These are phyloP conservation scores for Cnidoscolus chayamansa DNA, from an alignment of 441 rosid species.

Conservation along the genomic window DNA sequence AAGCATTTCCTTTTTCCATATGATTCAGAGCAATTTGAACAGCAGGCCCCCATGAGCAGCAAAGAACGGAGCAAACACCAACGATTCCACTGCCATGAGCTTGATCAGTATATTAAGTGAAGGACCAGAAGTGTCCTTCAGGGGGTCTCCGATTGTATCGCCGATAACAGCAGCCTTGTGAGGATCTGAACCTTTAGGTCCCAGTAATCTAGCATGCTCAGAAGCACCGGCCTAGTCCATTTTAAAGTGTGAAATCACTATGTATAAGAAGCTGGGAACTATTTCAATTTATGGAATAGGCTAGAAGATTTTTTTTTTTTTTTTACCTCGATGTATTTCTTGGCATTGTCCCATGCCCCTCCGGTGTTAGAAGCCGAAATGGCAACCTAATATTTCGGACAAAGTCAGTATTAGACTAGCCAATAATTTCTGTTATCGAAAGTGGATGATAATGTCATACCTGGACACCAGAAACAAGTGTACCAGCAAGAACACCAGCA, in stretches of 20 bases:
- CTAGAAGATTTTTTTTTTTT: background rate
- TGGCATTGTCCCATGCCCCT: slow-evolving; percentile 79
- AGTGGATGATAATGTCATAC: slow-evolving; percentile 17
- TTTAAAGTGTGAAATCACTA: background rate
- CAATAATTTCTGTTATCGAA: background rate
- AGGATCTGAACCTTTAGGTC: slow-evolving; percentile 73
- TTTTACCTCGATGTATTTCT: slow-evolving; percentile 72
- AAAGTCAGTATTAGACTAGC: background rate
- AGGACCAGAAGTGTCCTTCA: slow-evolving; percentile 75
- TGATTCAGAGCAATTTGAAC: slow-evolving; percentile 43
- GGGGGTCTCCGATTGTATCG: slow-evolving; percentile 74
- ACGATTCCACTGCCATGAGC: slow-evolving; percentile 81
- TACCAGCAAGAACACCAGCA: slow-evolving; percentile 58
- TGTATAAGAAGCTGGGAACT: no score
- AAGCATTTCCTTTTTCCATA: background rate
- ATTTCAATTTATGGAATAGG: background rate
- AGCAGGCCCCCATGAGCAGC: slow-evolving; percentile 74
- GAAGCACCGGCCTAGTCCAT: slow-evolving; percentile 61
- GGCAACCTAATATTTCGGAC: slow-evolving; percentile 42
- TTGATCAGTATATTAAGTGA: slow-evolving; percentile 78
- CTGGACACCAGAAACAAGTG: slow-evolving; percentile 74
- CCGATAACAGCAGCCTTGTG: slow-evolving; percentile 81
- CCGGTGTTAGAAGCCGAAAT: slow-evolving; percentile 82
- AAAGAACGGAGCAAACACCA: slow-evolving; percentile 71
- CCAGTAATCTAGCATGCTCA: slow-evolving; percentile 64